These are phyloP conservation scores for Saccharum hybrid DNA, from an alignment of 202 grass and related monocot species.

Conservation along the genomic window DNA sequence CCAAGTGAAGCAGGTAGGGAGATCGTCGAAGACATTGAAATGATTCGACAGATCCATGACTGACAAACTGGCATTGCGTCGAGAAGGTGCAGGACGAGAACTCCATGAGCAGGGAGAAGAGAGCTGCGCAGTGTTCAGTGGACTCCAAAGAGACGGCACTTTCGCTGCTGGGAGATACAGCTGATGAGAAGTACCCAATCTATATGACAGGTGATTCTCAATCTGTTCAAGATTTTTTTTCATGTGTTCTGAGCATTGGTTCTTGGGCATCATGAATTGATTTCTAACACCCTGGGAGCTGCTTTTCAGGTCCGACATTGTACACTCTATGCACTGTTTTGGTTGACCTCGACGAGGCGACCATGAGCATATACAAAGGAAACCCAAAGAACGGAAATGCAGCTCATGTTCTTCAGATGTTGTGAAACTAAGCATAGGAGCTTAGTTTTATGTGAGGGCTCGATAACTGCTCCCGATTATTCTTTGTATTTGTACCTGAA, in stretches of 20 bases:
- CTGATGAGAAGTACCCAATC: conserved; percentile 73
- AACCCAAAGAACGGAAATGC: conserved; percentile 58
- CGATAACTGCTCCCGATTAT: too few relatives aligned
- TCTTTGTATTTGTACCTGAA: too few relatives aligned
- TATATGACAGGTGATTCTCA: conserved; percentile 68
- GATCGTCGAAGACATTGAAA: too few relatives aligned
- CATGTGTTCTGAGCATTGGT: too few relatives aligned
- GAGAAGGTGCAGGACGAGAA: conserved; percentile 78
- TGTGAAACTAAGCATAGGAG: background rate
- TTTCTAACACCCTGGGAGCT: too few relatives aligned
- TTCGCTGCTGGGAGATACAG: conserved; percentile 65
- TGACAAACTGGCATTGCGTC: background rate
- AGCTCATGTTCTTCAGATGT: conserved; percentile 46
- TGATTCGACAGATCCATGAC: background rate
- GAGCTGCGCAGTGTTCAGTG: conserved; percentile 52
- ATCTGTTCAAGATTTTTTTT: background rate
- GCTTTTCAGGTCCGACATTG: conserved; percentile 60
- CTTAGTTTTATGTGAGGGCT: too few relatives aligned
- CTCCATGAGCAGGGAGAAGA: conserved; percentile 69
- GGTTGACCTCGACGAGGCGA: conserved; percentile 65
- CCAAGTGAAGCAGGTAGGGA: conserved; percentile 73
- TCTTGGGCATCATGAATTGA: conserved; percentile 5
- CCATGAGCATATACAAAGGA: conserved; percentile 66
- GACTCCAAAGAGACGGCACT: conserved; percentile 57
- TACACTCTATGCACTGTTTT: conserved; percentile 74